phyloP scores from a whole-genome alignment of 2,329 filamentous ascomycete genomes.

The Botrytis cinerea region DNA sequence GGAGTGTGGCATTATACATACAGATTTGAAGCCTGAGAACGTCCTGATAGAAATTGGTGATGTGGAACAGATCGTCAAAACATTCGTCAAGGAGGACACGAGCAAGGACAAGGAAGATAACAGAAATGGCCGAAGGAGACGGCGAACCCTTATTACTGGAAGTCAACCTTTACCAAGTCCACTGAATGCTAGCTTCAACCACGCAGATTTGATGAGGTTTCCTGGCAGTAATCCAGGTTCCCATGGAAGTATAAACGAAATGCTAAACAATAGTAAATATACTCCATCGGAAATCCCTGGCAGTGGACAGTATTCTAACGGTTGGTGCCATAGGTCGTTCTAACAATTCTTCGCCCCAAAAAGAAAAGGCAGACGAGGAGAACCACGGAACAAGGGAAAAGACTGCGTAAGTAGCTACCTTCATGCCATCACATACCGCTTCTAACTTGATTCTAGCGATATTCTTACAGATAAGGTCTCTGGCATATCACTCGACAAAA shows the following conservation, averaged over 20 bases:
- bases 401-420: conserved; percentile 71
- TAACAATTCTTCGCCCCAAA: conserved; percentile 52
- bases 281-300: conserved; percentile 43
- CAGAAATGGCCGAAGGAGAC: conserved; percentile 83
- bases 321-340: conserved; percentile 53
- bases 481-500: conserved; percentile 88
- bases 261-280: conserved; percentile 74
- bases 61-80: conserved; percentile 97
- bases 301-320: conserved; percentile 50
- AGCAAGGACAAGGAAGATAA: conserved; percentile 75
- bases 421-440: conserved; percentile 10
- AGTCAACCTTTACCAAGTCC: conserved; percentile 95
- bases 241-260: conserved; percentile 77
- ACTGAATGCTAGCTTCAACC: conserved; percentile 86
- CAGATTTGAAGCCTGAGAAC: conserved; percentile 92
- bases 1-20: conserved; percentile 98
- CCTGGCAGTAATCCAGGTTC: conserved; percentile 59
- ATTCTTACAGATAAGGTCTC: conserved; percentile 90
- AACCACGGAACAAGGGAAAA: conserved; percentile 85
- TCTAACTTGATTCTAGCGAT: conserved; percentile 58
- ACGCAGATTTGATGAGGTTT: conserved; percentile 66
- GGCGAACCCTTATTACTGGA: conserved; percentile 93
- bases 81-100: conserved; percentile 81
- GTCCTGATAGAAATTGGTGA: conserved; percentile 98
- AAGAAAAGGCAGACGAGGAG: conserved; percentile 53